These are phyloP conservation scores for Arachnomyces sp. DNA, from an alignment of 2,329 filamentous ascomycete species.

Conservation along the genomic window DNA sequence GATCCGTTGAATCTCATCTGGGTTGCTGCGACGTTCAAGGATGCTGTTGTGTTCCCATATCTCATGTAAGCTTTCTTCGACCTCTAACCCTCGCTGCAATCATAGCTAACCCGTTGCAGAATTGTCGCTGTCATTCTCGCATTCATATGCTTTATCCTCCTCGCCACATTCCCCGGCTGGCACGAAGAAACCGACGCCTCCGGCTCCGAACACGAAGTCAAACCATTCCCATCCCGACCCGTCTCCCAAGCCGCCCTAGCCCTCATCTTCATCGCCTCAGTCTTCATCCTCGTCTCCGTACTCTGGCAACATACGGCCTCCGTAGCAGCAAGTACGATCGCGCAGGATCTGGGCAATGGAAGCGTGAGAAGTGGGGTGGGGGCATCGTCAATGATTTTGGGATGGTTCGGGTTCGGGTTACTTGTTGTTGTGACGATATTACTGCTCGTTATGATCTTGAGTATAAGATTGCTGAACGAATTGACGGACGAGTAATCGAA, in stretches of 20 bases:
- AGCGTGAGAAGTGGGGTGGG: constrained; percentile 80
- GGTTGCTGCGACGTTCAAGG: constrained; percentile 95
- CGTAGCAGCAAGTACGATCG: constrained; percentile 86
- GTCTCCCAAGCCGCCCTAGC: constrained; percentile 89
- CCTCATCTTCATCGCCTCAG: constrained; percentile 68
- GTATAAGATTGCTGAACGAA: constrained; percentile 69
- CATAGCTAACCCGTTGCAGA: constrained; percentile 36
- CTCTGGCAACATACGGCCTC: constrained; percentile 74
- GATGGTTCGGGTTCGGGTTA: constrained; percentile 92
- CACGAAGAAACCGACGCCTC: constrained; percentile 78
- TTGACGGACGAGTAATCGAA: constrained; percentile 34
- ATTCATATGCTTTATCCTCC: constrained; percentile 87
- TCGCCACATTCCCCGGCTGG: constrained; percentile 96
- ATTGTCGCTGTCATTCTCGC: constrained; percentile 98
- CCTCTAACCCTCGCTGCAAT: neutral
- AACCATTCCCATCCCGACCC: constrained; percentile 83
- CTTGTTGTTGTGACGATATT: constrained; percentile 95
- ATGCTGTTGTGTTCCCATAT: constrained; percentile 97
- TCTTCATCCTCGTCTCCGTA: constrained; percentile 58
- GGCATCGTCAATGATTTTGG: constrained; percentile 91
- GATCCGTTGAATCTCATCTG: constrained; percentile 96
- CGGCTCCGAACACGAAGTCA: constrained; percentile 81
- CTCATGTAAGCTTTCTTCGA: constrained; percentile 60
- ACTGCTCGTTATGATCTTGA: constrained; percentile 90
- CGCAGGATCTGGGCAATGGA: constrained; percentile 86